These are phyloP conservation scores for Tuber calosporum DNA, from an alignment of 495 filamentous ascomycete genomes.

Conservation along the genomic window DNA sequence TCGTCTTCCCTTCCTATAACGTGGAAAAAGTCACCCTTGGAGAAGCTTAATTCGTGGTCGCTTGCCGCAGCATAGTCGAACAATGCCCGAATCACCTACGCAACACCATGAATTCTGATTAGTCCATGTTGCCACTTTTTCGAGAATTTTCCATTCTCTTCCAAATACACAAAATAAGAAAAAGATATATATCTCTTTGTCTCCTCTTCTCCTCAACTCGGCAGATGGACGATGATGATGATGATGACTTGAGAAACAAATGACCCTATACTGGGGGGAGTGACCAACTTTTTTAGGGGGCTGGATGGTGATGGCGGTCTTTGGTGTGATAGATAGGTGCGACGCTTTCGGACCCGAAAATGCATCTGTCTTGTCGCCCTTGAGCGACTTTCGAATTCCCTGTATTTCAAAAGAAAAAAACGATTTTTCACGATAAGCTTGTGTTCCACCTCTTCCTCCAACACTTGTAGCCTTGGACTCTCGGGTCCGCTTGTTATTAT, in stretches of 20 bases:
- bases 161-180: conserved; percentile 25
- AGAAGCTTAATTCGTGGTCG: conserved; percentile 77
- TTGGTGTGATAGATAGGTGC: conserved; percentile 82
- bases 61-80: conserved; percentile 80
- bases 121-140: conserved; percentile 3
- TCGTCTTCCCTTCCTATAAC: conserved; percentile 96
- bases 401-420: conserved; percentile 44
- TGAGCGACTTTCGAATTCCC: conserved; percentile 79
- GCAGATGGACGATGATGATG: conserved; percentile 4
- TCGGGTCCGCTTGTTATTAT: conserved; percentile 36
- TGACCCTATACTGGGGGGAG: neutral
- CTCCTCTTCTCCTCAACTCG: neutral
- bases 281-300: conserved; percentile 85
- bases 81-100: conserved; percentile 88
- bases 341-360: conserved; percentile 52
- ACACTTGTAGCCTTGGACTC: conserved; percentile 23
- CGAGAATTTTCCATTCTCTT: neutral
- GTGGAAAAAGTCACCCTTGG: conserved; percentile 94
- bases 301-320: conserved; percentile 87
- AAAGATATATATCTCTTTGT: conserved; percentile 1
- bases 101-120: conserved; percentile 11
- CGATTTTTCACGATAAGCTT: conserved; percentile 39
- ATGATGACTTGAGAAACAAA: neutral
- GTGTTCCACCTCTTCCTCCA: conserved; percentile 33
- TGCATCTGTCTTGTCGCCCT: conserved; percentile 67